Evolutionary conservation across 805 yeast species (phyloP), one percentile per base, ranked within the genome.

Genomic region (Hanseniaspora hatyaiensis): DNA sequence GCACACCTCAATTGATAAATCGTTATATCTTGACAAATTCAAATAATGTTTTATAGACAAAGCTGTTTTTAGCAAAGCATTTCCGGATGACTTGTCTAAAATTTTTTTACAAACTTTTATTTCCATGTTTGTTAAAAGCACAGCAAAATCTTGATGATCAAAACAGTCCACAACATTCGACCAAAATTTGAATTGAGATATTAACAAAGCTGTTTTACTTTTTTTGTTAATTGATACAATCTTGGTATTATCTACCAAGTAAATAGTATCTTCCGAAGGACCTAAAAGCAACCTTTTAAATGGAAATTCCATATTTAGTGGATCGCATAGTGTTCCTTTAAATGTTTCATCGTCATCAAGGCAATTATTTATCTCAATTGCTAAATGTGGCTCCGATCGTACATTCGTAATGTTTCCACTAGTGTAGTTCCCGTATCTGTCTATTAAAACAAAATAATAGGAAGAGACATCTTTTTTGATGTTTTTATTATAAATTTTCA

Each of bases 361-460:
- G 5, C 37, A 36, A 19, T 20, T 31, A 6, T 45, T 22, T 12
- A 45, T 16, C 12, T 11, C 26, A 5, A 45, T 15, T 23, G 30
- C 19, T 6, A 45, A 22, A 45, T 30, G 36, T 11, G n/a, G 3
- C 9, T 30, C 37, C 2, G 15, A 19, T 18, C 6, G 12, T 11
- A 12, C 20, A 22, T 39, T 37, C 15, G n/a, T 20, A 12, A 45
- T 20, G 8, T 9, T 37, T n/a, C 49, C 49, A 20, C 31, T 30
- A 9, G 49, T 45, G 20, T 45, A 45, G 19, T 45, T 45, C 5
- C 49, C 49, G 13, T 45, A 45, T 37, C 49, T 45, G 11, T 45
- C 49, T 11, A 45, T 20, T n/a, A 37, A 12, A 23, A 37, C 42
- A 45, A 45, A 36, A 6, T 30, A 3, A 12, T 36, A 43, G 2